Base-by-base conservation (phyloP, 2,329 filamentous ascomycete species). In the Cladosporium sp. region DNA sequence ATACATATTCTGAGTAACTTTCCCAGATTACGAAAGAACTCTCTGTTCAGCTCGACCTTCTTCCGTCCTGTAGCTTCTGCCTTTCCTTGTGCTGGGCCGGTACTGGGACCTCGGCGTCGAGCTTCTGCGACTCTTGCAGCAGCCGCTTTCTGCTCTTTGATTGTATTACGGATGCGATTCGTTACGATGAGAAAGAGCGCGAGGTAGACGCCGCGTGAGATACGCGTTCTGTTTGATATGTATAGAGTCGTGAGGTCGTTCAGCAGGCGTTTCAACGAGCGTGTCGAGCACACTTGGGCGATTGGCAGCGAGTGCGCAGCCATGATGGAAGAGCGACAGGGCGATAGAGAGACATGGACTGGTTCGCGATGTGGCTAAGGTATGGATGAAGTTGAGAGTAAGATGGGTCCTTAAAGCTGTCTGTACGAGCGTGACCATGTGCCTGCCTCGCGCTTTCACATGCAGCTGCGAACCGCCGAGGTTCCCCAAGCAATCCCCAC, bases 21-120 rank as follows among this genome's bases (percentile, higher is more conserved):
- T 65, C 94, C 78, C 65, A 99, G 75, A 61, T 88, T 91, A 65
- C 86, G 85, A 72, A 90, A 88, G 73, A 90, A 90, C 67, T 97
- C 93, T 69, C 91, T 83, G 73, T 99, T 95, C 66, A 99, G 78
- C 76, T 96, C 93, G 57, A 97, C 92, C 76, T 90, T 93, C 77
- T 90, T 91, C 69, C 83, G 84, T 64, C 65, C 70, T 51, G 64
- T 74, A 9, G 70, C 59, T 19, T 61, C 61, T 20, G 37, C 70
- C 59, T 75, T 74, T 28, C 70, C 73, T 14, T 74, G 73, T 73
- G 85, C 68, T 75, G 82, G 69, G 28, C 62, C 64, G 6, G 61
- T 63, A 1, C 64, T 60, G 7, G 57, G 56, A 15, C 65, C 67
- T 59, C 64, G 65, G 34, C 66, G 65, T 70, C 85, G 74, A 72